Percentiles rank a stretch among this genome's conserved stretches.
These are phyloP conservation scores for Termitomyces sp. DNA, from an alignment of 768 basidiomycete genomes.

Conservation along the genomic window DNA sequence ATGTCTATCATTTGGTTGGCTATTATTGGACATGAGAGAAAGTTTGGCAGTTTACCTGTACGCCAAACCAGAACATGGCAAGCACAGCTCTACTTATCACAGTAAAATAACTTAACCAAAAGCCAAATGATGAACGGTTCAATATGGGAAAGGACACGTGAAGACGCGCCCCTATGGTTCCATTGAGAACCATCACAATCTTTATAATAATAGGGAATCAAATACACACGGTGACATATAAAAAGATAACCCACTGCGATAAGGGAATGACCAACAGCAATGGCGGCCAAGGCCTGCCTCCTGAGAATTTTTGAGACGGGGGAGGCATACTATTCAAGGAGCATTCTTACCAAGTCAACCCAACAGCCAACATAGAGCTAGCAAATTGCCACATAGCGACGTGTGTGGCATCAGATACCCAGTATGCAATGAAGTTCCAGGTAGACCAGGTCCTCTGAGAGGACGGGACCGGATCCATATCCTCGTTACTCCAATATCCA, in stretches of 20 bases:
- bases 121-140: constrained; percentile 83
- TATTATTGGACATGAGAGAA: neutral
- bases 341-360: constrained; percentile 57
- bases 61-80: constrained; percentile 79
- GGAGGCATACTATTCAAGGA: neutral
- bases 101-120: constrained; percentile 86
- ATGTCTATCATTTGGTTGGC: constrained; percentile 31
- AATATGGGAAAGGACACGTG: constrained; percentile 74
- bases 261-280: neutral
- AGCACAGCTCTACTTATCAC: constrained; percentile 77
- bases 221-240: constrained; percentile 25
- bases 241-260: neutral
- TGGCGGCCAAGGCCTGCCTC: neutral
- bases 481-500: constrained; percentile 64
- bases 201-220: neutral
- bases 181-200: constrained; percentile 63
- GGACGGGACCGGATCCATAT: constrained; percentile 73
- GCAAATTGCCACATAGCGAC: constrained; percentile 62
- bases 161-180: constrained; percentile 76
- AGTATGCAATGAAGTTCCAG: constrained; percentile 64
- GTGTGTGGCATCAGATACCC: constrained; percentile 50
- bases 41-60: constrained; percentile 44
- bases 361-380: constrained; percentile 71
- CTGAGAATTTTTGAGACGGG: neutral
- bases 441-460: constrained; percentile 63